Conservation (phyloP, 2,329 filamentous ascomycete species). For the Coniochaeta ligniaria region DNA sequence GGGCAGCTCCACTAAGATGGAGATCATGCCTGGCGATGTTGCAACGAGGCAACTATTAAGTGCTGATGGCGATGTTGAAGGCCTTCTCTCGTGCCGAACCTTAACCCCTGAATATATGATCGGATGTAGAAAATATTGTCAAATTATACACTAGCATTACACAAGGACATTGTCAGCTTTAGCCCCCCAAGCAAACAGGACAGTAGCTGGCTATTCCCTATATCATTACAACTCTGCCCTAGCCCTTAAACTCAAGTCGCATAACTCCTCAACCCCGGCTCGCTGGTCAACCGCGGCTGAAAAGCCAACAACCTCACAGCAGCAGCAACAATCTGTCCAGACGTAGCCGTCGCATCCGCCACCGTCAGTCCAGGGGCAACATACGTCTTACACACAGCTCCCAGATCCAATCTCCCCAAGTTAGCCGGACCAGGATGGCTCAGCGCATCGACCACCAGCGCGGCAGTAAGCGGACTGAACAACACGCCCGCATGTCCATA, state of each 20-base stretch:
- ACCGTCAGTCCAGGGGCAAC: slow-evolving; percentile 4
- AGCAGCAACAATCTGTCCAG: neutral
- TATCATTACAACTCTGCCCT: neutral
- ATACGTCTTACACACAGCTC: slow-evolving; percentile 1
- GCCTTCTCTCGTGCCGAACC: no score
- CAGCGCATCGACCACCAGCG: slow-evolving; percentile 39
- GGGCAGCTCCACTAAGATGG: neutral
- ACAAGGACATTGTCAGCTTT: no score
- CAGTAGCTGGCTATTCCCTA: no score
- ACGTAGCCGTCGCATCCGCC: neutral
- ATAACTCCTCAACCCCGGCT: slow-evolving; percentile 1
- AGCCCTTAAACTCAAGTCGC: neutral
- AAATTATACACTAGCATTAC: no score
- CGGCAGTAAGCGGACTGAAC: slow-evolving; percentile 37
- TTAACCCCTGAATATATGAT: no score
- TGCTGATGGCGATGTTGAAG: neutral
- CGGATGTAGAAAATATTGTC: no score
- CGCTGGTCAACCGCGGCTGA: neutral
- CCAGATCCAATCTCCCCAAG: neutral
- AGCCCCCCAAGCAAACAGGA: no score
- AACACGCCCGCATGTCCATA: slow-evolving; percentile 44
- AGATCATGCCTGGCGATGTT: neutral
- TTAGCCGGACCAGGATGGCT: slow-evolving; percentile 21
- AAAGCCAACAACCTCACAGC: slow-evolving; percentile 1
- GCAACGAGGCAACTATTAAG: neutral